These are phyloP conservation scores for Diatrype stigma DNA, from an alignment of 2,329 filamentous ascomycete species.

Conservation along the genomic window DNA sequence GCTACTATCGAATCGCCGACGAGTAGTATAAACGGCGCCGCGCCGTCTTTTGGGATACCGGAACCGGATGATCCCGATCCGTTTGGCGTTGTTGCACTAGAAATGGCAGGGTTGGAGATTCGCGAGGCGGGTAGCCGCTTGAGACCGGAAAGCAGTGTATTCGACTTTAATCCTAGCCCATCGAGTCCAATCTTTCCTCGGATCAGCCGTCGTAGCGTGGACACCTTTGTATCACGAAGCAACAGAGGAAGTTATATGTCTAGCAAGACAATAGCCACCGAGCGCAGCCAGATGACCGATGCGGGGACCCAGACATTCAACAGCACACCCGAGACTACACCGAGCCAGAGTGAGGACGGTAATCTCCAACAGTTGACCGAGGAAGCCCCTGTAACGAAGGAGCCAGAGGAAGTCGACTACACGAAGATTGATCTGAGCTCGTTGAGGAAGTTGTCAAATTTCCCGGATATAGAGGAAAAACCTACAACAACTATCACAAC, in stretches of 20 bases:
- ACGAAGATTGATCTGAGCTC: constrained; percentile 54
- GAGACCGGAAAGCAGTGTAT: constrained; percentile 71
- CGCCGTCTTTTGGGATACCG: constrained; percentile 69
- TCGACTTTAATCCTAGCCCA: constrained; percentile 75
- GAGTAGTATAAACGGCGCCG: constrained; percentile 28
- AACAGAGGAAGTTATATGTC: constrained; percentile 74
- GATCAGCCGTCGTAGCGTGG: constrained; percentile 63
- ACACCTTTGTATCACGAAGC: constrained; percentile 56
- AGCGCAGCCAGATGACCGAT: constrained; percentile 67
- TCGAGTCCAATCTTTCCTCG: constrained; percentile 65
- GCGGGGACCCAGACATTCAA: constrained; percentile 60
- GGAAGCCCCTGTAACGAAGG: constrained; percentile 33
- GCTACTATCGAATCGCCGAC: constrained; percentile 49
- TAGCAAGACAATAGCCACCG: constrained; percentile 52
- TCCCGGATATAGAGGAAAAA: constrained; percentile 32
- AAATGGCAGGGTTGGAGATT: constrained; percentile 84
- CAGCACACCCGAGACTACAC: constrained; percentile 50
- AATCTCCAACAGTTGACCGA: constrained; percentile 38
- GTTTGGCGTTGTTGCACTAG: constrained; percentile 85
- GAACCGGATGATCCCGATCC: constrained; percentile 81
- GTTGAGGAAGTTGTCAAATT: constrained; percentile 41
- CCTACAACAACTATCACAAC: constrained; percentile 9
- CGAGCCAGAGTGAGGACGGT: constrained; percentile 53
- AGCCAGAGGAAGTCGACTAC: constrained; percentile 53
- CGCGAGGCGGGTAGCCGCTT: constrained; percentile 78